A percentile compares a stretch with the other conserved stretches of the same genome.
Evolutionary conservation across 108 stramenopile species (phyloP).

Genomic region (Asterionellopsis glacialis): DNA sequence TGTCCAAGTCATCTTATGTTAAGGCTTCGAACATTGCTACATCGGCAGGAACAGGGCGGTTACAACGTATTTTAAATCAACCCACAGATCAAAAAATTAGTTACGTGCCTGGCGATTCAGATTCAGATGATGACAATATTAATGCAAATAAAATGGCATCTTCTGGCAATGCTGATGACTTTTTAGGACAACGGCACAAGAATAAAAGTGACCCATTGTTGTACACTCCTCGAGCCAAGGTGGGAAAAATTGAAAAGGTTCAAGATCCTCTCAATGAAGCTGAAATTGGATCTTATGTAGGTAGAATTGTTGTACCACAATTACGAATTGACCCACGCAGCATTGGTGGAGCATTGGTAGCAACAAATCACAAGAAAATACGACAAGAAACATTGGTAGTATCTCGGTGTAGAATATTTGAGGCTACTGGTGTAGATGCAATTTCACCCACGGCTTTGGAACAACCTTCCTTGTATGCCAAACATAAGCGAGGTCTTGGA

Average conservation of each 20-base stretch:
- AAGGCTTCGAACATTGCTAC: slow-evolving; percentile 51
- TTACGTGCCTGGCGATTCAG: not conserved
- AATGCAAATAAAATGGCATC: not conserved
- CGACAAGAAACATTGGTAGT: slow-evolving; percentile 39
- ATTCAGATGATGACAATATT: not conserved
- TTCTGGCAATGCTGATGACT: not conserved
- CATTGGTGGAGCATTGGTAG: slow-evolving; percentile 34
- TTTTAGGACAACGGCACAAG: too few species aligned
- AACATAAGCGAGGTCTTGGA: slow-evolving; percentile 51
- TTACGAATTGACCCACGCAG: slow-evolving; percentile 39
- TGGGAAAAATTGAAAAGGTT: slow-evolving; percentile 28
- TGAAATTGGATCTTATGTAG: slow-evolving; percentile 35
- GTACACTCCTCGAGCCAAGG: slow-evolving; percentile 1
- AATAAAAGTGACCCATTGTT: too few species aligned
- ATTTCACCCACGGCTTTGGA: slow-evolving; percentile 39
- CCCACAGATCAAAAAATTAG: not conserved
- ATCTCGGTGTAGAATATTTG: slow-evolving; percentile 41
- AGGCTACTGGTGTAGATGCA: slow-evolving; percentile 24
- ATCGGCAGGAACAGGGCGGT: slow-evolving; percentile 63
- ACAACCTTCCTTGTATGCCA: slow-evolving; percentile 39
- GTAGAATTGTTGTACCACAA: slow-evolving; percentile 39
- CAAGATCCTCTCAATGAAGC: slow-evolving; percentile 28
- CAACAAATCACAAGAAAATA: slow-evolving; percentile 2
- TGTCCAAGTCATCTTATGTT: slow-evolving; percentile 10
- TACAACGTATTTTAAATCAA: slow-evolving; percentile 59